A percentile compares a stretch with the other conserved stretches of the same genome.
phyloP scores from a whole-genome alignment of 176 grass and related monocot species.

The Thalia dealbata region DNA sequence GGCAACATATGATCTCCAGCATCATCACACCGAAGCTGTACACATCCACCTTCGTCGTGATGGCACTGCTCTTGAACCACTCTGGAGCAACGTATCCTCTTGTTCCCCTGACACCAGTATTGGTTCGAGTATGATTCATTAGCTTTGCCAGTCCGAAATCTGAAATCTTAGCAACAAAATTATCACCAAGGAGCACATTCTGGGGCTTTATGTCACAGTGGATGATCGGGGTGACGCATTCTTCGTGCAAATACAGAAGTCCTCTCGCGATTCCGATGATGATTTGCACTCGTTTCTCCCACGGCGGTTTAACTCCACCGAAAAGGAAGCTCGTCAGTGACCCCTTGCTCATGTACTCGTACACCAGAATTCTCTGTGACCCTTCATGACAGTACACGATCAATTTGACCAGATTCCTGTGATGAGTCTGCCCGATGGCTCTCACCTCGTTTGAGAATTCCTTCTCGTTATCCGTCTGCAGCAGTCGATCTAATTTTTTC shows the following conservation, averaged over 20 bases:
- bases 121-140: conserved; percentile 23
- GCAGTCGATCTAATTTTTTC: conserved; percentile 30
- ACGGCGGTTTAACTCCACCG: conserved; percentile 2
- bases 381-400: conserved; percentile 46
- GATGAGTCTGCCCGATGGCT: conserved; percentile 37
- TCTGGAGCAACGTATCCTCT: conserved; percentile 31
- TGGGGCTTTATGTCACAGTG: conserved; percentile 36
- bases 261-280: conserved; percentile 30
- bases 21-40: conserved; percentile 35
- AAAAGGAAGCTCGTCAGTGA: conserved; percentile 30
- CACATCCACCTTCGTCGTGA: conserved; percentile 29
- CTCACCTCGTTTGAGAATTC: conserved; percentile 38
- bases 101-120: conserved; percentile 23
- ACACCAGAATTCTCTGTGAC: conserved; percentile 33
- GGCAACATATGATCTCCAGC: conserved; percentile 24
- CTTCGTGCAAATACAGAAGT: conserved; percentile 37
- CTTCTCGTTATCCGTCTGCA: conserved; percentile 31
- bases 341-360: conserved; percentile 46
- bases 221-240: conserved; percentile 31
- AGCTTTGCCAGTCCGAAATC: conserved; percentile 42
- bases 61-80: conserved; percentile 21
- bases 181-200: conserved; percentile 33
- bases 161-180: conserved; percentile 25
- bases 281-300: conserved; percentile 27
- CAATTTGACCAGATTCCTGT: conserved; percentile 45